Conservation (phyloP, 805 yeast species). For the Groenewaldozyma salmanticensis region DNA sequence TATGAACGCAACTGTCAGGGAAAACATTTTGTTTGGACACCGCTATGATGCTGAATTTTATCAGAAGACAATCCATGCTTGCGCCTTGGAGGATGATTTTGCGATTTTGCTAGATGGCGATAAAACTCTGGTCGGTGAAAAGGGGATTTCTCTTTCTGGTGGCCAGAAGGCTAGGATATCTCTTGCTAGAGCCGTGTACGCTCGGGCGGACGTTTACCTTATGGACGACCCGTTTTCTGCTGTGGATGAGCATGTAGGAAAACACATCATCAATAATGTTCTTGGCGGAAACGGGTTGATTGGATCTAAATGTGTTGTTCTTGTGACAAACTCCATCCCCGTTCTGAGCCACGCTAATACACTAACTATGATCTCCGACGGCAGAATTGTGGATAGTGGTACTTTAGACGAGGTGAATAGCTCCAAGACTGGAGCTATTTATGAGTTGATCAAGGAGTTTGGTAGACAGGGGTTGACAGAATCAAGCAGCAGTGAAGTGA, state of each 20-base stretch:
- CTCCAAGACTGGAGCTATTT: constrained; percentile 16
- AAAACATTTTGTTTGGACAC: constrained; percentile 62
- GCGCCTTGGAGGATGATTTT: constrained; percentile 60
- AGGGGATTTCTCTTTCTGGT: constrained; percentile 80
- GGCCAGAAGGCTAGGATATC: constrained; percentile 81
- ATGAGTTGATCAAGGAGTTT: constrained; percentile 18
- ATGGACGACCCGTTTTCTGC: constrained; percentile 78
- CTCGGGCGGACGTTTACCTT: constrained; percentile 53
- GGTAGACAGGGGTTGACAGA: constrained; percentile 15
- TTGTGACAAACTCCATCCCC: constrained; percentile 81
- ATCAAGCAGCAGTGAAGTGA: constrained; percentile 9
- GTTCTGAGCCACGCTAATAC: constrained; percentile 68
- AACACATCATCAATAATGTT: constrained; percentile 64
- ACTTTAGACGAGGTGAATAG: constrained; percentile 21
- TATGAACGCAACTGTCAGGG: constrained; percentile 83
- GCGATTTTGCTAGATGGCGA: constrained; percentile 66
- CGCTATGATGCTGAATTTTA: constrained; percentile 44
- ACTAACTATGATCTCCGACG: constrained; percentile 55
- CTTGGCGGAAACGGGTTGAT: constrained; percentile 74
- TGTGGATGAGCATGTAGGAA: constrained; percentile 82
- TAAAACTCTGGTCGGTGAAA: constrained; percentile 70
- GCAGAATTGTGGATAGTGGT: constrained; percentile 30
- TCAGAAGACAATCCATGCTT: constrained; percentile 45
- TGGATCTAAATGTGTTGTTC: constrained; percentile 59
- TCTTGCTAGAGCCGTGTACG: constrained; percentile 72